phyloP scores from a whole-genome alignment of 2,329 filamentous ascomycete species.

The Zalaria sp. region DNA sequence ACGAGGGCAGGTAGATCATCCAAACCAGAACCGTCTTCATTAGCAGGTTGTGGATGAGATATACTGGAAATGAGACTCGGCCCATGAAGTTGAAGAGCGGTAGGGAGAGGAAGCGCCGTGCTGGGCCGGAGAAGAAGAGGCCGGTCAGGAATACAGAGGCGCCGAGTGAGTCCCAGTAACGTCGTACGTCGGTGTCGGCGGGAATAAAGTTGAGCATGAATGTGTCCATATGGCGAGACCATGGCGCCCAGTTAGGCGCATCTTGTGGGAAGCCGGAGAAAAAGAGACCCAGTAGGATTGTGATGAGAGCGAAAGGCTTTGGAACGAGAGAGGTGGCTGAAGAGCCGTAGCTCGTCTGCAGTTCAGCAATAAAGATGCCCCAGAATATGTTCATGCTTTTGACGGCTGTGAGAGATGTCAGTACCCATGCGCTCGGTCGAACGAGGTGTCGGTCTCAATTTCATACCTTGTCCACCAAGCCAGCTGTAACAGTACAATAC shows the following conservation, averaged over 20 bases:
- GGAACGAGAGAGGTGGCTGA: background rate
- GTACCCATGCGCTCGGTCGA: background rate
- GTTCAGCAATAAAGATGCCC: background rate
- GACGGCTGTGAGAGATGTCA: background rate
- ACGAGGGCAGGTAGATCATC: background rate
- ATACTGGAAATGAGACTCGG: background rate
- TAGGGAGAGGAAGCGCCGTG: background rate
- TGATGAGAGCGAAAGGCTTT: background rate
- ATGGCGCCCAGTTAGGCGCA: background rate
- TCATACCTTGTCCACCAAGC: background rate
- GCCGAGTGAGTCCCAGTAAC: background rate
- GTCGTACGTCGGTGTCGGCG: background rate
- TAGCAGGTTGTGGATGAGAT: background rate
- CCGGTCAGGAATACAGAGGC: background rate
- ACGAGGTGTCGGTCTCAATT: background rate
- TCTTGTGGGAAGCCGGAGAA: background rate
- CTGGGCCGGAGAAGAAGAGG: background rate
- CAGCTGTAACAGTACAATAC: background rate
- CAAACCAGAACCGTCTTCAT: background rate
- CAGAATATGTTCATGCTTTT: background rate
- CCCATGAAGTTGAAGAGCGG: background rate
- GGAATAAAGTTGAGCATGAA: background rate
- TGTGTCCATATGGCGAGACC: background rate
- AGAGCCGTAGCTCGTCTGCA: background rate
- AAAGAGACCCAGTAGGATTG: background rate